Percentiles rank a stretch among this genome's conserved stretches.
These are phyloP conservation scores for Elongisporangium prolatum DNA, from an alignment of 352 stramenopile genomes.

Conservation along the genomic window DNA sequence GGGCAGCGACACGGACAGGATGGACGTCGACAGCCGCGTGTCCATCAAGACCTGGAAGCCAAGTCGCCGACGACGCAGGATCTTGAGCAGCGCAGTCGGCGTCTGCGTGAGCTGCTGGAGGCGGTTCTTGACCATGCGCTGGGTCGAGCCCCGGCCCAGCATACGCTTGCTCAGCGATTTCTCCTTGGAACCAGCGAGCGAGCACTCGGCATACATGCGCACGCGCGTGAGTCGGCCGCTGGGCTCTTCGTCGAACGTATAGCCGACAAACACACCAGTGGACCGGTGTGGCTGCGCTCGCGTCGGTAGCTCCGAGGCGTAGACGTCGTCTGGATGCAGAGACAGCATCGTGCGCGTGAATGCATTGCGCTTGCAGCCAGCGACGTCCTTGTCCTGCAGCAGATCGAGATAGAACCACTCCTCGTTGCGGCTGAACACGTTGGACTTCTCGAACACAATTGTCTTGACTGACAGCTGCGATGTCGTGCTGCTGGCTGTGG, in stretches of 20 bases:
- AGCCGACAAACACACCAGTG: conserved; percentile 19
- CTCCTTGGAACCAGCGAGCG: conserved; percentile 2
- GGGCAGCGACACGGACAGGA: conserved; percentile 12
- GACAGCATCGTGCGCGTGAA: conserved; percentile 31
- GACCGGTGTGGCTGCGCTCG: conserved; percentile 22
- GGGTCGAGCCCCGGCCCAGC: conserved; percentile 2
- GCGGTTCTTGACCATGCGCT: conserved; percentile 15
- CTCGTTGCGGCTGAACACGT: conserved; percentile 30
- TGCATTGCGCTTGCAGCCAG: conserved; percentile 6
- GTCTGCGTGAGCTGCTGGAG: conserved; percentile 27
- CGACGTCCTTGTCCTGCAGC: conserved; percentile 7
- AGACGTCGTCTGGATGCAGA: conserved; percentile 25
- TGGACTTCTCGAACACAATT: conserved; percentile 26
- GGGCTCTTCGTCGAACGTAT: conserved; percentile 24
- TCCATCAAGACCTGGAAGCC: conserved; percentile 20
- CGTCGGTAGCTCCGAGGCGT: conserved; percentile 18
- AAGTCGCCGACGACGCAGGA: conserved; percentile 21
- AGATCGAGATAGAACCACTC: conserved; percentile 42
- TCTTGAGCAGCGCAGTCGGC: conserved; percentile 15
- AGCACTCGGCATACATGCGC: conserved; percentile 29
- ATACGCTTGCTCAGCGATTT: background rate
- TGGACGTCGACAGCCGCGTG: conserved; percentile 7
- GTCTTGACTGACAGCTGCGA: conserved; percentile 31
- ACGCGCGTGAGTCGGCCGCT: conserved; percentile 22
- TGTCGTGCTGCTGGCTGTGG: conserved; percentile 8